phyloP scores from a whole-genome alignment of 306 rosid genomes.

The Acmispon strigosus region DNA sequence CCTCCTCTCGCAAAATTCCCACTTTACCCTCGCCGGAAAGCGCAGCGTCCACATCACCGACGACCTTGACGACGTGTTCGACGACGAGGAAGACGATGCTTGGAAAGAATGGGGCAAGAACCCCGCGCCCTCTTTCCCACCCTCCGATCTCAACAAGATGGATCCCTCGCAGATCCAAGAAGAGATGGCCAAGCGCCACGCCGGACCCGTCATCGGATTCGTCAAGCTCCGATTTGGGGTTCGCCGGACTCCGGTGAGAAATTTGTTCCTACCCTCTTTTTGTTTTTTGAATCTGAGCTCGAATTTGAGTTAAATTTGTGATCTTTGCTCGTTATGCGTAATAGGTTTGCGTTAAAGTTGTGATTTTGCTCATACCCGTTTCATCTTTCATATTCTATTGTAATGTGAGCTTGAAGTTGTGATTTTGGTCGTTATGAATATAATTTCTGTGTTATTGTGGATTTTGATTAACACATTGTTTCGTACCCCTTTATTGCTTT shows the following conservation, averaged over 20 bases:
- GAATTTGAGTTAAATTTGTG: slow-evolving; percentile 6
- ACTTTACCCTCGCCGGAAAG: slow-evolving; percentile 40
- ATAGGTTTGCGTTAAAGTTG: slow-evolving; percentile 21
- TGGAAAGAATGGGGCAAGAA: slow-evolving; percentile 93
- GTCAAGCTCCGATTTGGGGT: slow-evolving; percentile 72
- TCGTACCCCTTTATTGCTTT: background rate
- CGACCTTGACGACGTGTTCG: slow-evolving; percentile 77
- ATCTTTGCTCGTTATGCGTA: background rate
- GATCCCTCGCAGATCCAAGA: slow-evolving; percentile 70
- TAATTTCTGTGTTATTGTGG: background rate
- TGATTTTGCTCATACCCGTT: background rate
- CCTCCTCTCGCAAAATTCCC: slow-evolving; percentile 9
- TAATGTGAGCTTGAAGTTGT: background rate
- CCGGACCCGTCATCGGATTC: slow-evolving; percentile 70
- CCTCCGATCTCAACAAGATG: slow-evolving; percentile 54
- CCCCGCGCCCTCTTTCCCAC: slow-evolving; percentile 35
- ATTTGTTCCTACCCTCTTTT: background rate
- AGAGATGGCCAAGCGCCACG: slow-evolving; percentile 60
- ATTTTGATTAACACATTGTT: slow-evolving; percentile 23
- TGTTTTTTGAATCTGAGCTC: background rate
- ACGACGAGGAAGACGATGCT: slow-evolving; percentile 83
- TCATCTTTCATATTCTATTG: background rate
- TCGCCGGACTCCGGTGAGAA: slow-evolving; percentile 54
- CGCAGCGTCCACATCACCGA: slow-evolving; percentile 69
- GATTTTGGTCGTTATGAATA: background rate